Base-by-base conservation (phyloP, 495 filamentous ascomycete species). In the Neurospora sp. region DNA sequence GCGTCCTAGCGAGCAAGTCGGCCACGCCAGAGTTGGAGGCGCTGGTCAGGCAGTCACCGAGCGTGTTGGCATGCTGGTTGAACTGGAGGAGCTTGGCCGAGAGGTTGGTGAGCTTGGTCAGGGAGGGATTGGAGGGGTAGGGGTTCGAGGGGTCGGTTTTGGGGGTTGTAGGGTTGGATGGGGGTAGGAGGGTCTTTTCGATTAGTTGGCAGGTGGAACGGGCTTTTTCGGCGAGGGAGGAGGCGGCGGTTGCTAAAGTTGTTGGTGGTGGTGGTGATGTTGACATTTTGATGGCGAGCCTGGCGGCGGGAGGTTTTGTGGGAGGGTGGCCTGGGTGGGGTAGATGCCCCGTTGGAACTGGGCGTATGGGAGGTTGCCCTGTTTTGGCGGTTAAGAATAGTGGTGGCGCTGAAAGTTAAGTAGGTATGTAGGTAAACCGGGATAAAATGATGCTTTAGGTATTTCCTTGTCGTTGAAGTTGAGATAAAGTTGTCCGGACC, bases 1-100 rank as follows among this genome's bases (percentile, higher is more conserved):
- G 54, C 12, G 14, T 37, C 14, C 12, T 18, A 0, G 54, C 54
- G 12, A 66, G 54, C 54, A 18, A 14, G 2, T 31, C 27, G 27
- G 54, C 54, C 27, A 66, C 54, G 54, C 48, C 48, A 6, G 54
- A 2, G 12, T 0, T 27, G 4, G 27, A 8, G 0, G 73, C 70
- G 8, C 62, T 73, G 27, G 42, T 20, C 20, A 76, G 7, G 2
- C 73, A 71, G 38, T 31, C 35, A 1, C 62, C 73, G 2, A 76
- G 71, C 2, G 72, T 70, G 70, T 48, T 66, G 16, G 41, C 42
- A 38, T 74, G 75, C 11, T 72, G 72, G 16, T 71, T 38, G 37
- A 76, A 72, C n/a, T 69, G 39, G 18, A 70, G 72, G 23, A 76
- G 70, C 31, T 69, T 35, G 4, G 54, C 46, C 1, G 75, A 48